Percentiles rank a stretch among this genome's conserved stretches.
These are phyloP conservation scores for Botryotinia convoluta DNA, from an alignment of 2,329 filamentous ascomycete genomes.

Conservation along the genomic window DNA sequence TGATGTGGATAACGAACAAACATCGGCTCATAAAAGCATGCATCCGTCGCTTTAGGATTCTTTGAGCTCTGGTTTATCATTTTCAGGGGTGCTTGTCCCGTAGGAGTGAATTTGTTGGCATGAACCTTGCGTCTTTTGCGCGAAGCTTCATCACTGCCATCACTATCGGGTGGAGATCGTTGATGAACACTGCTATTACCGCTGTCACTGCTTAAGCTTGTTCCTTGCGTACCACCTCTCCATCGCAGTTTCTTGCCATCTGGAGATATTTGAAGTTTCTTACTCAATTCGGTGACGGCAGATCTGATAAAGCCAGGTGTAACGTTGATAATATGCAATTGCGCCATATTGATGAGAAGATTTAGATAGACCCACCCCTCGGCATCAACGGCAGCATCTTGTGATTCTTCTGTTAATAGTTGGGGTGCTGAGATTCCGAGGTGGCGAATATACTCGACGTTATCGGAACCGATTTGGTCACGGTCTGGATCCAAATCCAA, in stretches of 20 bases:
- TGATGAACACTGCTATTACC: constrained; percentile 49
- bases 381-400: constrained; percentile 57
- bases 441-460: constrained; percentile 76
- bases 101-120: constrained; percentile 22
- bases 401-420: constrained; percentile 45
- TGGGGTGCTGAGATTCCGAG: constrained; percentile 64
- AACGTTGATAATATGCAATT: constrained; percentile 81
- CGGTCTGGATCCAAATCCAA: constrained; percentile 76
- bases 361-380: constrained; percentile 85
- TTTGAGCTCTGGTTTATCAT: not conserved
- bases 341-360: constrained; percentile 75
- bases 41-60: constrained; percentile 43
- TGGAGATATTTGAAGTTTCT: constrained; percentile 71
- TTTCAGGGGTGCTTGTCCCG: not conserved
- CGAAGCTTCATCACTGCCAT: constrained; percentile 25
- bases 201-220: constrained; percentile 63
- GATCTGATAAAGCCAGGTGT: constrained; percentile 73
- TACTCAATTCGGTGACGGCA: constrained; percentile 67
- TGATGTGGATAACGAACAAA: constrained; percentile 53
- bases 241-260: constrained; percentile 80
- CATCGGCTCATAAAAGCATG: constrained; percentile 63
- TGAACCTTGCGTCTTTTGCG: constrained; percentile 33
- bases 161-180: constrained; percentile 39
- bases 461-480: constrained; percentile 71
- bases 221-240: constrained; percentile 66